Base-by-base conservation (phyloP, 495 filamentous ascomycete genomes). In the Staphylotrichum longicolle region DNA sequence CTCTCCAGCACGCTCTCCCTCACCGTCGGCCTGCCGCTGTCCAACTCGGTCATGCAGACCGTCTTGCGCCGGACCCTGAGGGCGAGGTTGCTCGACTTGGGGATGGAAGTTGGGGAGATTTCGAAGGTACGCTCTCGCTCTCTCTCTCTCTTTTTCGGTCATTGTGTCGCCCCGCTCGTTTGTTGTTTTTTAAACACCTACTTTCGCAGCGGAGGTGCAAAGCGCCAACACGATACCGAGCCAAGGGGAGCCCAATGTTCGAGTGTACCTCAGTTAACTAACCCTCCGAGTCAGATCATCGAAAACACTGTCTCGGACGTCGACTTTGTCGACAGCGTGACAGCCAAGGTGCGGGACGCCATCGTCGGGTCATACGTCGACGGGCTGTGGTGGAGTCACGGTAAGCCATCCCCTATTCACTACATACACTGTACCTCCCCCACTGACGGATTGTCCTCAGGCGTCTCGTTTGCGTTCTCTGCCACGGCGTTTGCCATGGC, bases 11-110 rank as follows among this genome's bases (percentile, higher is more conserved):
- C 77, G 15, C 73, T 86, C 41, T 79, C 78, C 34, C 73, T 81
- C 62, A 83, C 80, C 0, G 68, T 82, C 0, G 83, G 84, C 12
- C 71, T 85, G 6, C 80, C 84, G 0, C 60, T 70, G 3, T 76
- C 74, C 3, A 85, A 82, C 60, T 73, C 81, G 0, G 75, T 81
- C 1, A 69, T 76, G 66, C 68, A 72, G 37, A 61, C 53, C 11
- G 33, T 68, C 64, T 64, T 76, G 32, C 66, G 66, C 3, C 41
- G 45, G 11, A 66, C 57, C 0, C 64, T 78, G 12, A 48, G 42
- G 0, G 51, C 52, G 1, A 66, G 70, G 12, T 62, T 78, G 11
- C 5, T 62, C 5, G 47, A 30, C 5, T 61, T 78, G 11, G 71
- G 68, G 1, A 47, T 74, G 39, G 64, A 55, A 4, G 44, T 41